Percentiles rank a stretch among this genome's conserved stretches.
Conservation (phyloP, 208 protist genomes). For the Phytomonas francai region DNA sequence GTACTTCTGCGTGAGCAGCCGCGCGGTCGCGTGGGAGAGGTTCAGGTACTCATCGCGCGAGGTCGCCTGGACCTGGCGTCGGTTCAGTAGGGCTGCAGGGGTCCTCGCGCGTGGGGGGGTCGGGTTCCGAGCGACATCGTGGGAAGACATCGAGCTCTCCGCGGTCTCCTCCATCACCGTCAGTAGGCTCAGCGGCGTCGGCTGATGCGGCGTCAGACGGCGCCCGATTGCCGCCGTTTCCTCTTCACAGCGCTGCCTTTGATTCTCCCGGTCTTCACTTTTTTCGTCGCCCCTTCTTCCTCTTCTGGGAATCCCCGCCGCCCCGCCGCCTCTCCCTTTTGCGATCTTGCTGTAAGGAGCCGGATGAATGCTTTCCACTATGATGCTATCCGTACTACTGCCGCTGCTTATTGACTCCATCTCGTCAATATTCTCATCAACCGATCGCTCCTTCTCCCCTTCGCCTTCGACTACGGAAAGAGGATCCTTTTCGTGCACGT, state of each 20-base stretch:
- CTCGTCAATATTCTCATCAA: neutral
- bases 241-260: neutral
- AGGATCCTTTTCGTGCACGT: no score
- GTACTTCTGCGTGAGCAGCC: slow-evolving; percentile 80
- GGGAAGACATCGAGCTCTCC: no score
- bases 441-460: neutral
- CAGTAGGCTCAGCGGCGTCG: neutral
- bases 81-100: neutral
- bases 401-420: neutral
- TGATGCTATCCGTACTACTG: no score
- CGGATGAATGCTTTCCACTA: no score
- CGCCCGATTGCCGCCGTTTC: neutral
- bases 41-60: slow-evolving; percentile 68
- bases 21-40: slow-evolving; percentile 67
- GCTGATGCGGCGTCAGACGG: neutral
- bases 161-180: neutral
- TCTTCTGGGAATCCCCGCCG: slow-evolving; percentile 10
- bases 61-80: slow-evolving; percentile 14
- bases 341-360: neutral
- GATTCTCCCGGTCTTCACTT: neutral
- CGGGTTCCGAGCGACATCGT: no score
- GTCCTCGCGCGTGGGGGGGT: neutral
- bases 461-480: no score
- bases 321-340: neutral
- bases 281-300: neutral